phyloP scores from a whole-genome alignment of 2,329 filamentous ascomycete species.

The Ophiostoma sp. region DNA sequence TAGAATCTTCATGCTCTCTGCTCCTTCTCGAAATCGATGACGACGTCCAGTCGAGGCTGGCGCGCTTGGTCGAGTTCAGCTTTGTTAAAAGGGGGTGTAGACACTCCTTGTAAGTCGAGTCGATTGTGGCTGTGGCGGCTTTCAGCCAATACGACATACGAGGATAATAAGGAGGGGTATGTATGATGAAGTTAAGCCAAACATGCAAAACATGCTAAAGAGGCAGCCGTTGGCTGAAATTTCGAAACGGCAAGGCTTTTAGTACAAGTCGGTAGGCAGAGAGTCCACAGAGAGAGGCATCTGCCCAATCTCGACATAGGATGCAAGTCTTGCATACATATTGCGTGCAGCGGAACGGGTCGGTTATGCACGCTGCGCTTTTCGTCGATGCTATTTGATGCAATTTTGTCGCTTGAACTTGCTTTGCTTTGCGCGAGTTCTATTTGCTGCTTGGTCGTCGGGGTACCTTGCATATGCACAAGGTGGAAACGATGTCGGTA shows the following conservation, averaged over 20 bases:
- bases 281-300: neutral
- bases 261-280: neutral
- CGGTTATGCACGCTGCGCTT: neutral
- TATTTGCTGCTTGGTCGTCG: neutral
- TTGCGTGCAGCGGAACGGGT: conserved; percentile 1
- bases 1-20: neutral
- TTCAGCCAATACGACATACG: conserved; percentile 11
- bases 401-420: neutral
- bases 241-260: neutral
- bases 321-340: neutral
- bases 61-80: neutral
- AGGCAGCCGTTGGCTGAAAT: neutral
- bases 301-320: neutral
- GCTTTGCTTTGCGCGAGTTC: neutral
- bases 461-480: conserved; percentile 8
- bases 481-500: neutral
- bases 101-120: conserved; percentile 27
- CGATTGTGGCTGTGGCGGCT: conserved; percentile 9
- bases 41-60: neutral
- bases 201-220: neutral
- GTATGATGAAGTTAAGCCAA: neutral
- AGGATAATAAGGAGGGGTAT: neutral
- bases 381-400: neutral
- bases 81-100: neutral
- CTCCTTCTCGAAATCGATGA: neutral